Conservation (phyloP, 495 filamentous ascomycete species). For the Neurospora tetrasperma region DNA sequence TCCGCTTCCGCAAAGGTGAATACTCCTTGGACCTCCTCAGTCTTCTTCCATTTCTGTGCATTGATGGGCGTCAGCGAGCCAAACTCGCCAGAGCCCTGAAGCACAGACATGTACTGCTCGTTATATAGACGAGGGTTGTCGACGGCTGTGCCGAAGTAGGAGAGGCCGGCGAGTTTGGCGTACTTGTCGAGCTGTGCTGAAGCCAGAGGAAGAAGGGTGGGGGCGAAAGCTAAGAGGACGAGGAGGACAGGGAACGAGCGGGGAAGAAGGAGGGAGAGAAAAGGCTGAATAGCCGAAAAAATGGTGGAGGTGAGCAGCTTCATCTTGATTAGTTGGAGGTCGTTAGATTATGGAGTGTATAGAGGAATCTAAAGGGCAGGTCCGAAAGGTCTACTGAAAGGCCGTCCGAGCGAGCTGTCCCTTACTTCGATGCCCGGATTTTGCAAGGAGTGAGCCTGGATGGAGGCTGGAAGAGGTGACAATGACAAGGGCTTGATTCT, state of each 20-base stretch:
- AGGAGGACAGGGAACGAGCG: background rate
- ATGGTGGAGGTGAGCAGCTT: background rate
- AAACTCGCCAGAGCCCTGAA: slow-evolving; percentile 38
- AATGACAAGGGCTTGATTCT: no score
- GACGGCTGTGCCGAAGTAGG: slow-evolving; percentile 49
- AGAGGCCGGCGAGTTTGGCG: slow-evolving; percentile 36
- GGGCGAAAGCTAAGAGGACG: background rate
- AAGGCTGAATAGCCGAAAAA: background rate
- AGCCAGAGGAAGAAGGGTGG: background rate
- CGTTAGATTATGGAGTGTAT: background rate
- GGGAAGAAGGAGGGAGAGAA: background rate
- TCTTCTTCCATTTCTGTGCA: slow-evolving; percentile 38
- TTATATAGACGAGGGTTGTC: slow-evolving; percentile 46
- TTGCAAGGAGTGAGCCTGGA: background rate
- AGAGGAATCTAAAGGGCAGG: background rate
- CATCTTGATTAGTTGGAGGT: background rate
- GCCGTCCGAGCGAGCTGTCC: background rate
- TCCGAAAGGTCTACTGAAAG: background rate
- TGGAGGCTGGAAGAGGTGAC: background rate
- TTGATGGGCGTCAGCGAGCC: slow-evolving; percentile 47
- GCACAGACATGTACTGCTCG: slow-evolving; percentile 31
- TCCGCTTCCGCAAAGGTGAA: slow-evolving; percentile 43
- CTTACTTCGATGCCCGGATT: background rate
- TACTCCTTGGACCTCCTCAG: slow-evolving; percentile 22
- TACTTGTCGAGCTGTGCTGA: slow-evolving; percentile 33